Percentiles rank a stretch among this genome's conserved stretches.
phyloP scores from a whole-genome alignment of 805 yeast species.

The Pichia eremophila region DNA sequence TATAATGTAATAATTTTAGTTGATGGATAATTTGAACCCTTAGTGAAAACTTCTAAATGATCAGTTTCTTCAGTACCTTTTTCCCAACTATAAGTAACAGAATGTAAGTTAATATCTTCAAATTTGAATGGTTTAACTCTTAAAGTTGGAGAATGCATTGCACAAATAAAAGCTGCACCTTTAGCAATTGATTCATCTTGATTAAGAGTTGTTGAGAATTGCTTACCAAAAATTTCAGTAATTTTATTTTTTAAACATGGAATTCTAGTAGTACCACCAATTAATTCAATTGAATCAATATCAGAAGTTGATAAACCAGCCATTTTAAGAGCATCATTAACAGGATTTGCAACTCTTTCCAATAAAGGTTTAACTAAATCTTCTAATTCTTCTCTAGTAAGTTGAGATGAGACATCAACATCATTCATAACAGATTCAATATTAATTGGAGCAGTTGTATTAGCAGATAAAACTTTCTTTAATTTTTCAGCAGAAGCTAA shows the following conservation, averaged over 20 bases:
- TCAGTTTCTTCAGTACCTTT: slow-evolving; percentile 85
- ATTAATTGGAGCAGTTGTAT: slow-evolving; percentile 86
- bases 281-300: slow-evolving; percentile 83
- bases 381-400: slow-evolving; percentile 89
- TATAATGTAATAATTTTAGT: slow-evolving; percentile 91
- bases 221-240: slow-evolving; percentile 72
- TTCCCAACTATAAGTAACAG: slow-evolving; percentile 94
- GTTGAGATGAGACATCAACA: slow-evolving; percentile 83
- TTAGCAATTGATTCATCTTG: slow-evolving; percentile 99
- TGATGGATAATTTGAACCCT: slow-evolving; percentile 86
- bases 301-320: slow-evolving; percentile 69
- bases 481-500: slow-evolving; percentile 84
- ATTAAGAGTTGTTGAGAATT: slow-evolving; percentile 87
- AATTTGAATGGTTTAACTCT: slow-evolving; percentile 98
- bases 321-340: slow-evolving; percentile 69
- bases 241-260: slow-evolving; percentile 83
- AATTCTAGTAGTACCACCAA: slow-evolving; percentile 98
- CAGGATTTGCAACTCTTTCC: slow-evolving; percentile 65
- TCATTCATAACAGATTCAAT: slow-evolving; percentile 97
- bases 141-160: slow-evolving; percentile 96
- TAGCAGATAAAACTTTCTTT: slow-evolving; percentile 95
- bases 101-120: slow-evolving; percentile 85
- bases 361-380: slow-evolving; percentile 77
- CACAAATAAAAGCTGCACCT: slow-evolving; percentile 98
- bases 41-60: slow-evolving; percentile 94